Evolutionary conservation across 495 filamentous ascomycete species (phyloP), one percentile per base, ranked within the genome.

Genomic region (Aspergillus indologenus): DNA sequence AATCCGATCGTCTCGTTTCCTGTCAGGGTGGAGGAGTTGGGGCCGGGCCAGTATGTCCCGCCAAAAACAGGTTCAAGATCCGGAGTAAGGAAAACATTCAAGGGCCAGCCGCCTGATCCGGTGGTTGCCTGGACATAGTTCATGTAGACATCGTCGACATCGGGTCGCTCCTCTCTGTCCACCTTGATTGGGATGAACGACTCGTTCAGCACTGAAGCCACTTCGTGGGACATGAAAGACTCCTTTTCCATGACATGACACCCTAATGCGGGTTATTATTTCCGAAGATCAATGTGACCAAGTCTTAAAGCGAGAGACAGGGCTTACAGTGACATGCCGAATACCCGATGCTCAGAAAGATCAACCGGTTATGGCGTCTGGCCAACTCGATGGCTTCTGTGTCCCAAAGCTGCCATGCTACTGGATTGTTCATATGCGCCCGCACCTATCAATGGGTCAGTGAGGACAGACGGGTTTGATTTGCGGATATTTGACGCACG

Each of bases 81-180:
- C 0, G 95, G 95, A 0, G 95, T 98, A 23, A 98, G 79, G 68
- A 98, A 98, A 20, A 97, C 90, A 70, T 97, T 98, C 47, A 98
- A 79, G 12, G 94, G 94, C 95, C 95, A 98, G 23, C 94, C 94
- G 3, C 92, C 95, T 1, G 87, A 91, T 19, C 91, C 91, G 40
- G 87, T 96, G 17, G 93, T 92, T 5, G 92, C 93, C 76, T 96
- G 90, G 29, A 95, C 90, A 75, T 95, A 98, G 75, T 96, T 96
- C 89, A 97, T 96, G 70, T 98, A 98, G 57, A 98, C 92, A 53
- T 91, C 87, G 68, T 98, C 94, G 63, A 98, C 84, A 69, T 98
- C 92, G 1, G 95, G 94, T 34, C 93, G 87, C 71, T 97, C 93
- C 71, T 98, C 94, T 26, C 92, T 85, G 69, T 98, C 94, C 62